Percentiles rank a stretch among this genome's conserved stretches.
Evolutionary conservation across 768 basidiomycete genomes (phyloP).

Genomic region (Hygrocybe coccinea): DNA sequence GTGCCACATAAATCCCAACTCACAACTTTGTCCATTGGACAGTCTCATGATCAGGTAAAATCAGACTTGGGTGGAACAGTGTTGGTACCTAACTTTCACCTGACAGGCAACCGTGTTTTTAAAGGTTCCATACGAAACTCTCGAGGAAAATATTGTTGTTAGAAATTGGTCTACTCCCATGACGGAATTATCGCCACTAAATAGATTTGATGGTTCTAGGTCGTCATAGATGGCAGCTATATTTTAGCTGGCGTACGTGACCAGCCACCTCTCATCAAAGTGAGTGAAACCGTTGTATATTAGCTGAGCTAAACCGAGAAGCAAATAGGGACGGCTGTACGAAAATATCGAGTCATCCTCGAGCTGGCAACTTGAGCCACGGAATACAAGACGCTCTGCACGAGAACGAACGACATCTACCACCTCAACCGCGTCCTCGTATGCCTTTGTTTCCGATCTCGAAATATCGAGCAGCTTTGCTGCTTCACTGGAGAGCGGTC

Average conservation of each 20-base stretch:
- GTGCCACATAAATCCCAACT: constrained; percentile 8
- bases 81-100: constrained; percentile 16
- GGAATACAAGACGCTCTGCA: constrained; percentile 44
- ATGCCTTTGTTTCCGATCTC: constrained; percentile 76
- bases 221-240: constrained; percentile 65
- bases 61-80: constrained; percentile 6
- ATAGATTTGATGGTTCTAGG: constrained; percentile 38
- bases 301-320: no score
- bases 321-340: constrained; percentile 64
- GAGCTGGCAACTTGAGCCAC: constrained; percentile 79
- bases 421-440: constrained; percentile 71
- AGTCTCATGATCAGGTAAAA: constrained; percentile 84
- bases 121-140: constrained; percentile 65
- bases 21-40: constrained; percentile 14
- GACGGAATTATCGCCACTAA: not conserved
- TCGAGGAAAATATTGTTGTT: constrained; percentile 68
- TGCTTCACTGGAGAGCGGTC: constrained; percentile 71
- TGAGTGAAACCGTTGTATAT: constrained; percentile 24
- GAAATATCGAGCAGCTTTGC: constrained; percentile 84
- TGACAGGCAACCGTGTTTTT: constrained; percentile 70
- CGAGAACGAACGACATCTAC: constrained; percentile 74
- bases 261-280: constrained; percentile 69
- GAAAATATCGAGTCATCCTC: constrained; percentile 63
- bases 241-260: constrained; percentile 71
- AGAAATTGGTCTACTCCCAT: constrained; percentile 18